Percentiles rank a stretch among this genome's conserved stretches.
These are phyloP conservation scores for Malus hybrid DNA, from an alignment of 331 rosid species.

Conservation along the genomic window DNA sequence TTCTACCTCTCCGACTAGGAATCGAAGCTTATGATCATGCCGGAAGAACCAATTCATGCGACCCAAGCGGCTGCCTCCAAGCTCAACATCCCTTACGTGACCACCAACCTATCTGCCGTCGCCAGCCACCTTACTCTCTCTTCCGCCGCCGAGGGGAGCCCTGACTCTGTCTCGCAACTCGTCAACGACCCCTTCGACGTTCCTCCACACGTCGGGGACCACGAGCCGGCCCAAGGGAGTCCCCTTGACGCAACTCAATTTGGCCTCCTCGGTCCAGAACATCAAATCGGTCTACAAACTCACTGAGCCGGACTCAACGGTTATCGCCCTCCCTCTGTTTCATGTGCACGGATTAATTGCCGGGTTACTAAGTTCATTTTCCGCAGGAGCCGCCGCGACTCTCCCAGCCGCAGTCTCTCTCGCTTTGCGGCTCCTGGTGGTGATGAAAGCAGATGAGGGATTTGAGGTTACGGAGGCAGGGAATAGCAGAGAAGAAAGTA, in stretches of 20 bases:
- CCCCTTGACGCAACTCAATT: conserved; percentile 36
- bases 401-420: no score
- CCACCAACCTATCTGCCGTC: conserved; percentile 7
- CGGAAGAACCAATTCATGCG: conserved; percentile 13
- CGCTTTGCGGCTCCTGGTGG: no score
- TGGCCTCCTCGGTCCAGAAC: conserved; percentile 39
- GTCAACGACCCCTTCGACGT: conserved; percentile 34
- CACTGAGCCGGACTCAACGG: conserved; percentile 37
- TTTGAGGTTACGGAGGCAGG: neutral
- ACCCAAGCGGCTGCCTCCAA: conserved; percentile 27
- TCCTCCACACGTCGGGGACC: conserved; percentile 53
- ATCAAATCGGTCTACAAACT: conserved; percentile 37
- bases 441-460: no score
- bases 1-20: conserved; percentile 46
- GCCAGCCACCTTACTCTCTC: conserved; percentile 8
- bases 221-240: conserved; percentile 51
- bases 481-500: no score
- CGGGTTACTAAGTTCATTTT: no score
- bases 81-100: conserved; percentile 24
- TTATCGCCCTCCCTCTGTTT: conserved; percentile 39
- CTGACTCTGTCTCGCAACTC: neutral
- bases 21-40: conserved; percentile 33
- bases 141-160: neutral
- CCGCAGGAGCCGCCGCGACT: no score
- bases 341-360: neutral